These are phyloP conservation scores for Picea sitchensis DNA, from an alignment of 75 land plant species.

Conservation along the genomic window DNA sequence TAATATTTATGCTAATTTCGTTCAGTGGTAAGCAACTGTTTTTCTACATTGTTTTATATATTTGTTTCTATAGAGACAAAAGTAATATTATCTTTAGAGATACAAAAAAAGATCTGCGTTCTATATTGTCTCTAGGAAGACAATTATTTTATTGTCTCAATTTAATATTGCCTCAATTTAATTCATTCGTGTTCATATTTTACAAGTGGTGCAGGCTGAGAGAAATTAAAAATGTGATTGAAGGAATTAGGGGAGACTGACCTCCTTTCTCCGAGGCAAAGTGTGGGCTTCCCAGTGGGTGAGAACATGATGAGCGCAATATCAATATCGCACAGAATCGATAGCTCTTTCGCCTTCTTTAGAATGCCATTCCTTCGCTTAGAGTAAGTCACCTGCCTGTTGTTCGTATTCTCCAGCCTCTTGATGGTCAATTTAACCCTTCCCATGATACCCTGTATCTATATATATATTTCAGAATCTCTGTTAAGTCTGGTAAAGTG, in stretches of 20 bases:
- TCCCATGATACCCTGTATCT: slow-evolving; percentile 26
- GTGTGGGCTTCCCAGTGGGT: slow-evolving; percentile 50
- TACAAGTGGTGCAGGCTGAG: no score
- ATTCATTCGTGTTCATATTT: no score
- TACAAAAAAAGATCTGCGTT: no score
- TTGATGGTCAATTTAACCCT: slow-evolving; percentile 69
- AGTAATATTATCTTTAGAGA: no score
- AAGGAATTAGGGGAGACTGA: slow-evolving; percentile 1
- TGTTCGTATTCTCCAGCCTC: slow-evolving; percentile 48
- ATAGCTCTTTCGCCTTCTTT: slow-evolving; percentile 71
- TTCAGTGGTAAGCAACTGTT: no score
- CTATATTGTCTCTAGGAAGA: no score
- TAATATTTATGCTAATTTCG: no score
- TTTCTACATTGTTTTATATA: no score
- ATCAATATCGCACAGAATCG: slow-evolving; percentile 63
- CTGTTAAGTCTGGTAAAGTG: no score
- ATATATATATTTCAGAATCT: background rate
- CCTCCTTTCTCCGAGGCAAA: slow-evolving; percentile 41
- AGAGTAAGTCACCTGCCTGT: slow-evolving; percentile 53
- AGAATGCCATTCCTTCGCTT: slow-evolving; percentile 58
- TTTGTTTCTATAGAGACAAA: no score
- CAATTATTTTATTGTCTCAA: no score
- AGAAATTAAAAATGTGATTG: background rate
- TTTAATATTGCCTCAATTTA: no score
- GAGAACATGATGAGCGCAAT: slow-evolving; percentile 67